Conservation (phyloP, 805 yeast species). For the Ogataea thermomethanolica region DNA sequence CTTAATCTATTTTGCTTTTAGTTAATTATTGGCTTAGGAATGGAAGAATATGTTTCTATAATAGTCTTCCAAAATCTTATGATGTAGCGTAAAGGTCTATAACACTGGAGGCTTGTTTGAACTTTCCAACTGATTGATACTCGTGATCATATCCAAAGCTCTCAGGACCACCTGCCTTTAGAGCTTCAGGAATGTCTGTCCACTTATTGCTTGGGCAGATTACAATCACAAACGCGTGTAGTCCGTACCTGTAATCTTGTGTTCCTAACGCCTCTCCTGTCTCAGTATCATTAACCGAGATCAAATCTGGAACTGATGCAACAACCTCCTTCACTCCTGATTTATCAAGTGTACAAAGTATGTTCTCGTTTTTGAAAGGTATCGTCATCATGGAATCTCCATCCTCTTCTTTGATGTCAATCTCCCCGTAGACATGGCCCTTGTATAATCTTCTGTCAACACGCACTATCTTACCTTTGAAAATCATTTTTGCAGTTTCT, state of each 20-base stretch:
- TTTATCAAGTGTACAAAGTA: slow-evolving; percentile 29
- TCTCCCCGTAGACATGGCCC: slow-evolving; percentile 44
- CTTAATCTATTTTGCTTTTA: too few relatives aligned
- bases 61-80: too few relatives aligned
- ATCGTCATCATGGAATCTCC: slow-evolving; percentile 23
- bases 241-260: slow-evolving; percentile 42
- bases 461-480: slow-evolving; percentile 40
- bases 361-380: slow-evolving; percentile 46
- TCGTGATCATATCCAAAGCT: slow-evolving; percentile 29
- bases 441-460: slow-evolving; percentile 38
- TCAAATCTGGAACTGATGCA: slow-evolving; percentile 41
- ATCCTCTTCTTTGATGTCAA: slow-evolving; percentile 22
- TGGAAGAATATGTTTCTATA: too few relatives aligned
- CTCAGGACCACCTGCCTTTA: slow-evolving; percentile 40
- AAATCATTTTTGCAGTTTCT: slow-evolving; percentile 31
- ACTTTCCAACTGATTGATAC: slow-evolving; percentile 36
- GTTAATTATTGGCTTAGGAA: too few relatives aligned
- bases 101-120: not conserved
- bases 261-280: slow-evolving; percentile 42
- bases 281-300: slow-evolving; percentile 37
- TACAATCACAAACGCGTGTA: slow-evolving; percentile 38
- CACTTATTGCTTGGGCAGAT: slow-evolving; percentile 35
- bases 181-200: slow-evolving; percentile 32
- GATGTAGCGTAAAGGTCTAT: not conserved
- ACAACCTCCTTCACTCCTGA: slow-evolving; percentile 21